Conservation (phyloP, 2,329 filamentous ascomycete genomes). For the Aspergillus phoenicis region DNA sequence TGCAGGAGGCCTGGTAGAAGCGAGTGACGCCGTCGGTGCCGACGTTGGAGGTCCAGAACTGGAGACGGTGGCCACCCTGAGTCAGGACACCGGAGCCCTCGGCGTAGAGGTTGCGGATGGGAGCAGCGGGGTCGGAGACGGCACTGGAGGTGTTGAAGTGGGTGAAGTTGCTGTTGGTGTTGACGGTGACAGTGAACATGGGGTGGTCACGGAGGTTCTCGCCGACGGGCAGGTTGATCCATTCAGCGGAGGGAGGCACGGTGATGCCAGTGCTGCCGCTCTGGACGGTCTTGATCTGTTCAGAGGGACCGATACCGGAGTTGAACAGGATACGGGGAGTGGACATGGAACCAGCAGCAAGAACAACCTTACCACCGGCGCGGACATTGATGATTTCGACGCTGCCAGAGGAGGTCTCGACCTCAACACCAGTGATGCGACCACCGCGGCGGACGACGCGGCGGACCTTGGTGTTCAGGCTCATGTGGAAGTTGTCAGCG, state of each 20-base stretch:
- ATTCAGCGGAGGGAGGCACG: slow-evolving; percentile 42
- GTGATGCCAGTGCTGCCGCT: slow-evolving; percentile 46
- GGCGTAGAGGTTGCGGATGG: slow-evolving; percentile 13
- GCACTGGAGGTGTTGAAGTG: slow-evolving; percentile 22
- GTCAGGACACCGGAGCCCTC: slow-evolving; percentile 20
- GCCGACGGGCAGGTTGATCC: slow-evolving; percentile 55
- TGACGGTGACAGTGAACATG: slow-evolving; percentile 23
- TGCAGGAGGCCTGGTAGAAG: slow-evolving; percentile 27
- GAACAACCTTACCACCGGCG: slow-evolving; percentile 64
- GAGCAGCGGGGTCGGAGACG: slow-evolving; percentile 9
- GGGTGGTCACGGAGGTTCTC: slow-evolving; percentile 50
- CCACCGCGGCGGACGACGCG: slow-evolving; percentile 64
- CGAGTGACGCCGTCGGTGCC: slow-evolving; percentile 22
- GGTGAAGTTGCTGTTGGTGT: slow-evolving; percentile 23
- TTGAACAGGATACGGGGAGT: slow-evolving; percentile 68
- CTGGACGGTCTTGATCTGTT: slow-evolving; percentile 49
- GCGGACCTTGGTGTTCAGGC: slow-evolving; percentile 66
- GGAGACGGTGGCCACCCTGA: slow-evolving; percentile 24
- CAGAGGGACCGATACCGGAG: slow-evolving; percentile 66
- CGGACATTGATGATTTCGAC: slow-evolving; percentile 67
- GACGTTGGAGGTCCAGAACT: slow-evolving; percentile 28
- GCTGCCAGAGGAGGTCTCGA: slow-evolving; percentile 17
- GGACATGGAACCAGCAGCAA: slow-evolving; percentile 69
- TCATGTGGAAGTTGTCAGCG: slow-evolving; percentile 66
- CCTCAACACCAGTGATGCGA: slow-evolving; percentile 57